Percentiles rank a stretch among this genome's conserved stretches.
phyloP scores from a whole-genome alignment of 257 asterid genomes.

The Lycium barbarum region DNA sequence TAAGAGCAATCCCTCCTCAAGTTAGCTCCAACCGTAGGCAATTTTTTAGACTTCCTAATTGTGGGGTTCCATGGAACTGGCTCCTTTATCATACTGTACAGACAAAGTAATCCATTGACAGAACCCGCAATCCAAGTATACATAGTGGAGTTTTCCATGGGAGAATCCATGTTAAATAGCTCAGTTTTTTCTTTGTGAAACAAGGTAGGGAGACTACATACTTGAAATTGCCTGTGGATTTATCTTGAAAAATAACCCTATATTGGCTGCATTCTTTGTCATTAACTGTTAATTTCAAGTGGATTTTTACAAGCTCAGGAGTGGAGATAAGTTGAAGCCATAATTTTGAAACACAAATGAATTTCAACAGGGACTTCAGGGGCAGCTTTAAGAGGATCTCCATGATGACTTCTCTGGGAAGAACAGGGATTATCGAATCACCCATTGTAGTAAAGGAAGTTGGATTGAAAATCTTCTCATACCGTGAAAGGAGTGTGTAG shows the following conservation, averaged over 20 bases:
- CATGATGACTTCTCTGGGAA: background rate
- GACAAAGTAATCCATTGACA: background rate
- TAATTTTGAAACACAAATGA: conserved; percentile 8
- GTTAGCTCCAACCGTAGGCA: background rate
- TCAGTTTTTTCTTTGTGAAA: background rate
- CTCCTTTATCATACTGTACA: background rate
- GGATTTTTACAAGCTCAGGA: background rate
- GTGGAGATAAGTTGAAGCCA: background rate
- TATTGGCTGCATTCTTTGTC: background rate
- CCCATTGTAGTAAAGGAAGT: no score
- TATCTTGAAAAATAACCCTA: background rate
- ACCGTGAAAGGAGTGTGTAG: no score
- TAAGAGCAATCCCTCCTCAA: background rate
- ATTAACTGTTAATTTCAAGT: background rate
- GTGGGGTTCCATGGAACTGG: background rate
- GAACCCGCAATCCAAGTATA: conserved; percentile 3
- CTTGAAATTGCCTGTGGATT: background rate
- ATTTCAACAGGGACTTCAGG: background rate
- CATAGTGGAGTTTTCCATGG: background rate
- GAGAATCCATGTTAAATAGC: background rate
- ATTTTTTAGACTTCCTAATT: background rate
- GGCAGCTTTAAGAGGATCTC: background rate
- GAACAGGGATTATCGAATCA: background rate
- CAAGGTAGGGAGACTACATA: background rate
- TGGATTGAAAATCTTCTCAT: no score